These are phyloP conservation scores for Coemansia sp. DNA, from an alignment of 192 early-diverging fungal species.

Conservation along the genomic window DNA sequence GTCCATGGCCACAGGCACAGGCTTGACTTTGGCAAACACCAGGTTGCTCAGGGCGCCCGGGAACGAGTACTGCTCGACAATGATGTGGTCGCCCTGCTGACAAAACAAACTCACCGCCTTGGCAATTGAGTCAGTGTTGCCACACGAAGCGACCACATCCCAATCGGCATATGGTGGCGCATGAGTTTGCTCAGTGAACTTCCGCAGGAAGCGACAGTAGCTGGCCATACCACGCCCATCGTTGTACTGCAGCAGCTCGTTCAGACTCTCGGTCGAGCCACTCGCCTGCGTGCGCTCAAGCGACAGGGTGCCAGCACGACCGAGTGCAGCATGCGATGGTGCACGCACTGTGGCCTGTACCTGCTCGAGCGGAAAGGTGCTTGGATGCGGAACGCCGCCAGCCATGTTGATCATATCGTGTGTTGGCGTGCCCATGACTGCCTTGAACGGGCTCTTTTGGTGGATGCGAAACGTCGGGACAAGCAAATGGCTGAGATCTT, in stretches of 20 bases:
- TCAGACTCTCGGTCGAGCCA: conserved; percentile 29
- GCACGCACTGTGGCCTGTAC: conserved; percentile 56
- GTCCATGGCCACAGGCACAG: conserved; percentile 58
- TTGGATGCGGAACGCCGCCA: conserved; percentile 66
- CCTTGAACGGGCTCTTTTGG: conserved; percentile 50
- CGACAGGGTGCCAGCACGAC: conserved; percentile 15
- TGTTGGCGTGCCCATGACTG: conserved; percentile 50
- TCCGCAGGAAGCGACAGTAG: conserved; percentile 54
- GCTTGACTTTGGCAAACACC: conserved; percentile 42
- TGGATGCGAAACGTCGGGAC: conserved; percentile 39
- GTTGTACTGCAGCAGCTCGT: conserved; percentile 64
- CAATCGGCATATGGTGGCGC: conserved; percentile 60
- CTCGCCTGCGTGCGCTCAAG: conserved; percentile 32
- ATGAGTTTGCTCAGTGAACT: conserved; percentile 52
- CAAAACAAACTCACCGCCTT: conserved; percentile 59
- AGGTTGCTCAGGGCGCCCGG: conserved; percentile 58
- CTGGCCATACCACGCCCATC: conserved; percentile 54
- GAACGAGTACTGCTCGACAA: conserved; percentile 65
- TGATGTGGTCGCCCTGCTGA: conserved; percentile 58
- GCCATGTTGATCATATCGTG: conserved; percentile 66
- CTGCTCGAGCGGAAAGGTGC: conserved; percentile 64
- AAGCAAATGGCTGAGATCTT: conserved; percentile 40
- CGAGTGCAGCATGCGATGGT: conserved; percentile 13
- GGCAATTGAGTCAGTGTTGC: conserved; percentile 60
- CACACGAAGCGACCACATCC: conserved; percentile 64